Evolutionary conservation across 2,329 filamentous ascomycete genomes (phyloP).

Genomic region (Pseudogymnoascus sp.): DNA sequence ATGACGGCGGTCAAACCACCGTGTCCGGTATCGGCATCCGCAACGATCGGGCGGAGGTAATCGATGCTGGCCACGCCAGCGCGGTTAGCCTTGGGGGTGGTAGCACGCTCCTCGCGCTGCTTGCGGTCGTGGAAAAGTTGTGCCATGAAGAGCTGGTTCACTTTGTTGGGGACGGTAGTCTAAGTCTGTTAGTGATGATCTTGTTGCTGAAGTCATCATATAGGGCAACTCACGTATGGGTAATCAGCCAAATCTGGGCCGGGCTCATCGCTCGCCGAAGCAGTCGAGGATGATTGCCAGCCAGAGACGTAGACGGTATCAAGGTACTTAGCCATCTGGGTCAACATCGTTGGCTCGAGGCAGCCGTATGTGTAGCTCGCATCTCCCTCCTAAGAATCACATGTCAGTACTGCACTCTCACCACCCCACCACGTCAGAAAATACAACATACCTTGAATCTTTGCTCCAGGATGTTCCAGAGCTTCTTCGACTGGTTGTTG

Average conservation of each 20-base stretch:
- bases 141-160: constrained; percentile 93
- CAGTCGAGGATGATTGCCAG: constrained; percentile 97
- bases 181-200: constrained; percentile 29
- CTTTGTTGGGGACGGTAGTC: constrained; percentile 98
- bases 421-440: neutral
- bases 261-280: constrained; percentile 89
- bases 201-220: neutral
- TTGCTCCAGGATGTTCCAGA: constrained; percentile 81
- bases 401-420: constrained; percentile 15
- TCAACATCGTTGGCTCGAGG: constrained; percentile 95
- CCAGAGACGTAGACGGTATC: constrained; percentile 98
- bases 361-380: constrained; percentile 95
- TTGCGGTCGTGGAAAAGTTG: constrained; percentile 99
- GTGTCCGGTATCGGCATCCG: constrained; percentile 94
- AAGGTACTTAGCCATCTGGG: constrained; percentile 98
- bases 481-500: constrained; percentile 83
- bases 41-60: constrained; percentile 91
- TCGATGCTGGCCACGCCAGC: constrained; percentile 71
- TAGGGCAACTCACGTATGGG: constrained; percentile 59
- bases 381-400: constrained; percentile 56
- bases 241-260: constrained; percentile 98
- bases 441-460: constrained; percentile 65
- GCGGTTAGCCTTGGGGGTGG: constrained; percentile 64
- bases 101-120: constrained; percentile 89
- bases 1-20: constrained; percentile 97